Base-by-base conservation (phyloP, 2,329 filamentous ascomycete species). In the Sphaerulina musiva region DNA sequence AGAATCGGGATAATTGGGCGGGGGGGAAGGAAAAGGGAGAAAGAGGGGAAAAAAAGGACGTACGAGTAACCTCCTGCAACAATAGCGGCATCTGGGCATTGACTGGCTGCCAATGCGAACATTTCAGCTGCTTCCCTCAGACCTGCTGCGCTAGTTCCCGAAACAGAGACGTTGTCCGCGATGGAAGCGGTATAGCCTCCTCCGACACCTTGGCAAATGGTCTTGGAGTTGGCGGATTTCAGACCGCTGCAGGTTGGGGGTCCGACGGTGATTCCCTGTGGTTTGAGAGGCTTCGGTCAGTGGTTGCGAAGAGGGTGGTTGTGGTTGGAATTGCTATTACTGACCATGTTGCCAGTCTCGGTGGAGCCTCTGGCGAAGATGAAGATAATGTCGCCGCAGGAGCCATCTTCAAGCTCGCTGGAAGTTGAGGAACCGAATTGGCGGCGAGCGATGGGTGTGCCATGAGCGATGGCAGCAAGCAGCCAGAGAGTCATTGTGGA, bases 341-440 rank as follows among this genome's bases (percentile, higher is more conserved):
- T 9, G 34, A 60, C 79, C 49, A 82, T 76, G 60, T 80, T 81
- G 39, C 78, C 78, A 0, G 57, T 32, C 64, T 82, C 78, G 5
- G 73, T 76, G 6, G 79, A 81, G 6, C 80, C 80, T 11, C 80
- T 75, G n/a, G 80, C 80, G 59, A 79, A 81, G 61, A 82, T 76
- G 54, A 82, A 69, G 8, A 78, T 81, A 56, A 79, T 72, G 31
- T 69, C 62, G 43, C 72, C 73, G 68, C 76, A 78, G 41, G 51
- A 61, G n/a, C 66, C 67, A 26, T 61, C 42, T 34, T 49, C 32
- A 46, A 66, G 55, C 34, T 66, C 60, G 43, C 60, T 60, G n/a
- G 52, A 57, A 26, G 59, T 60, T 26, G 53, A 53, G 7, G 53
- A 60, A 29, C 41, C 41, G 31, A 54, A 20, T 48, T 57, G 57